Evolutionary conservation across 495 filamentous ascomycete species (phyloP).

Genomic region (Echria macrotheca): DNA sequence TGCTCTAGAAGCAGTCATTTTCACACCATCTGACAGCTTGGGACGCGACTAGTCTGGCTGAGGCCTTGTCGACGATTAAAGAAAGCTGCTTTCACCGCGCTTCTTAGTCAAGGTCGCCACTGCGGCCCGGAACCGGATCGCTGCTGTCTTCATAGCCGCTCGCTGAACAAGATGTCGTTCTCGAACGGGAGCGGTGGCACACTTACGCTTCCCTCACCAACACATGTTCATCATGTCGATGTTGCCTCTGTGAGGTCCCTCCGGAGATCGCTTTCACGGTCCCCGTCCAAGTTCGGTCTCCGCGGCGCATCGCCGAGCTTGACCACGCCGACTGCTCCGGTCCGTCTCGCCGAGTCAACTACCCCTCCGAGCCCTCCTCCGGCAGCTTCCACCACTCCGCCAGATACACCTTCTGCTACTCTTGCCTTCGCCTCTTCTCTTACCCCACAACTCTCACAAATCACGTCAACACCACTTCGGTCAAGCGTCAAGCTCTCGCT

Average conservation of each 20-base stretch:
- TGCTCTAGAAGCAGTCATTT: constrained; percentile 14
- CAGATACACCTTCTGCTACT: constrained; percentile 23
- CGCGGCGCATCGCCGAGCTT: constrained; percentile 22
- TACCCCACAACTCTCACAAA: constrained; percentile 25
- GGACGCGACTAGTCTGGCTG: constrained; percentile 10
- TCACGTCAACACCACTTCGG: constrained; percentile 28
- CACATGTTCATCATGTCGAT: constrained; percentile 73
- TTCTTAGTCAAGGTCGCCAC: no score
- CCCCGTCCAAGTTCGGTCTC: constrained; percentile 77
- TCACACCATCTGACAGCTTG: constrained; percentile 1
- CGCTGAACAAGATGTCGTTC: constrained; percentile 27
- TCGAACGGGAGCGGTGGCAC: constrained; percentile 63
- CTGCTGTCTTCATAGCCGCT: not conserved
- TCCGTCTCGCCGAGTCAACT: constrained; percentile 4
- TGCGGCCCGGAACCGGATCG: not conserved
- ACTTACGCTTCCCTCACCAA: constrained; percentile 76
- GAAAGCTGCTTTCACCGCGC: no score
- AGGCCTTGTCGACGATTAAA: not conserved
- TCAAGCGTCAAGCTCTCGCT: constrained; percentile 48
- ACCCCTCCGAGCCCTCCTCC: constrained; percentile 7
- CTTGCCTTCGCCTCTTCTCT: constrained; percentile 19
- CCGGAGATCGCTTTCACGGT: constrained; percentile 77
- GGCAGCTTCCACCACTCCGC: constrained; percentile 14
- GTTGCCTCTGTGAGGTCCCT: constrained; percentile 70
- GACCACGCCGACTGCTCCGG: no score